Evolutionary conservation across 768 basidiomycete genomes (phyloP), one percentile per base, ranked within the genome.

Genomic region (Leccinum boreale): DNA sequence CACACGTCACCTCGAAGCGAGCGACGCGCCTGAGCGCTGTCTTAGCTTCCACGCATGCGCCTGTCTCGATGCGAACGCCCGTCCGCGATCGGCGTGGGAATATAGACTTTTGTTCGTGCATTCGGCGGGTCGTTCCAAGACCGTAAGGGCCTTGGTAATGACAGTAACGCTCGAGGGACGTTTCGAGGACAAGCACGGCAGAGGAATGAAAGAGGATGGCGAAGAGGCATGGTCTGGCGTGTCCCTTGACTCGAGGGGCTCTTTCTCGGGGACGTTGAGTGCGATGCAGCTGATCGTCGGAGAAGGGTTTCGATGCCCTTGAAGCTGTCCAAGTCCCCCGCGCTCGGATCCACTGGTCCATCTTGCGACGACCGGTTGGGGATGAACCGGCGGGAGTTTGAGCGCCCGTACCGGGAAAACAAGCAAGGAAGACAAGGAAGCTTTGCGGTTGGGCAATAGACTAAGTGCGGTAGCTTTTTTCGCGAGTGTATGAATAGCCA

Each of bases 161-260:
- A 57, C 56, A 14, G 45, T 57, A 12, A 57, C 56, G 24, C 56
- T 57, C 45, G 56, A 57, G 45, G 56, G 56, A 17, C 14, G 50
- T 14, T 42, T 57, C 1, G 44, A 17, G 15, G 26, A 48, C 9
- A 10, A 26, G 24, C 47, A 8, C 9, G 21, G 45, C 23, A 24
- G 23, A 23, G 45, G 45, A 23, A n/a, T 14, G 45, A 21, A 23
- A 23, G 52, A 26, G 15, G 44, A 12, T 2, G 47, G 26, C 1
- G 26, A 57, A n/a, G 44, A 36, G 24, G 52, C 52, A 8, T 57
- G 56, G 56, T 57, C 47, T n/a, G 26, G 33, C 1, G 53, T 46
- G 3, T 45, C 42, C 4, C 45, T 57, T 1, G 53, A 55, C 10
- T 33, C 56, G 3, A 26, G 19, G 24, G 56, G 56, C 3, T 52